A percentile compares a stretch with the other conserved stretches of the same genome.
Evolutionary conservation across 768 basidiomycete genomes (phyloP).

Genomic region (Ramaria rubella): DNA sequence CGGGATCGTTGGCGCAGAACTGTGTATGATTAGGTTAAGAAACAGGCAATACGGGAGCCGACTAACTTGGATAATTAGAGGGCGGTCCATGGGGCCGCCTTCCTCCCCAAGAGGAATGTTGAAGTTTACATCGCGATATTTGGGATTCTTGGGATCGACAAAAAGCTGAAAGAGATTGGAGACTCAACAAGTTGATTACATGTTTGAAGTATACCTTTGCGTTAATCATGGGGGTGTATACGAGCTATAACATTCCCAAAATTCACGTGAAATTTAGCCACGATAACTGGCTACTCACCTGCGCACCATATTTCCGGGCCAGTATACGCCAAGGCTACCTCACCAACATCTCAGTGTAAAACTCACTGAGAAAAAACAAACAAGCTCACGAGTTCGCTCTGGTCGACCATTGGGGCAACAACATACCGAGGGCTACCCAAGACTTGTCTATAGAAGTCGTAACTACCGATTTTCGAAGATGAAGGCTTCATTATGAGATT

Average conservation of each 20-base stretch:
- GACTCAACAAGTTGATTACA: conserved; percentile 14
- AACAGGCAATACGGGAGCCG: background rate
- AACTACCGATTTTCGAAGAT: conserved; percentile 53
- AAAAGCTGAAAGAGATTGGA: conserved; percentile 48
- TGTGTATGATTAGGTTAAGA: conserved; percentile 18
- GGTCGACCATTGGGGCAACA: conserved; percentile 98
- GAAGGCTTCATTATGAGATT: background rate
- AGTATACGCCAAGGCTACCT: conserved; percentile 82
- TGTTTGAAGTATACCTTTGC: conserved; percentile 51
- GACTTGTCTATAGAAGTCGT: conserved; percentile 74
- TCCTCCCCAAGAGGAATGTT: conserved; percentile 72
- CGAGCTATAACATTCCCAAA: conserved; percentile 43
- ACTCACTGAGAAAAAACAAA: background rate
- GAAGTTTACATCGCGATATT: conserved; percentile 59
- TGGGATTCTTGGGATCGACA: conserved; percentile 41
- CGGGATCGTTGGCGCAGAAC: conserved; percentile 89
- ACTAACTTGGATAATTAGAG: conserved; percentile 69
- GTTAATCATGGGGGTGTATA: conserved; percentile 99
- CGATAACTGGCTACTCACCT: conserved; percentile 38
- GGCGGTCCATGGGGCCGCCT: conserved; percentile 71
- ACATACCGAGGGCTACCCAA: conserved; percentile 83
- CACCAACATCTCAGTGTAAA: conserved; percentile 3
- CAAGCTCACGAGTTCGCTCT: conserved; percentile 81
- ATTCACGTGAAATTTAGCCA: conserved; percentile 6
- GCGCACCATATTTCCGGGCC: conserved; percentile 74